These are phyloP conservation scores for Pestalotiopsis sp. DNA, from an alignment of 2,329 filamentous ascomycete genomes.

Conservation along the genomic window DNA sequence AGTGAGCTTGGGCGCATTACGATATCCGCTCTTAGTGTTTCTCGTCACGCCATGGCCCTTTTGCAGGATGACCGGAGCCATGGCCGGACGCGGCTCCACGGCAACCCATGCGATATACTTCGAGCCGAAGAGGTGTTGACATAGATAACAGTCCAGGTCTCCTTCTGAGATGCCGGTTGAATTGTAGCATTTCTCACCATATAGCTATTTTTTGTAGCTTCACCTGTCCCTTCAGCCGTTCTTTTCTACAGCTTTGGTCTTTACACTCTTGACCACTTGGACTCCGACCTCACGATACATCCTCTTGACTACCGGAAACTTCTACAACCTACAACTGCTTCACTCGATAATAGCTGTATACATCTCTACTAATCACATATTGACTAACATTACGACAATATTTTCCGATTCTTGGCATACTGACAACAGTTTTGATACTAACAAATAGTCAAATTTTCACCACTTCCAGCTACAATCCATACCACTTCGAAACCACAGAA, in stretches of 20 bases:
- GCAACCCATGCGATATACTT: background rate
- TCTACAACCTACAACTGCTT: background rate
- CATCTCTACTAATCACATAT: background rate
- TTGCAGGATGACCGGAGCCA: background rate
- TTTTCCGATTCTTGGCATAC: background rate
- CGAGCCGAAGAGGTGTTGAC: background rate
- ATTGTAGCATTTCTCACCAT: background rate
- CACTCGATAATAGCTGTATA: background rate
- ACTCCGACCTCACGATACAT: background rate
- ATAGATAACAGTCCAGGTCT: slow-evolving; percentile 6
- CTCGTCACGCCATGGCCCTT: background rate
- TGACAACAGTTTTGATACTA: background rate
- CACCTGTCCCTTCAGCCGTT: background rate
- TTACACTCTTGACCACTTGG: background rate
- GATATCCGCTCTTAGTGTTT: slow-evolving; percentile 8
- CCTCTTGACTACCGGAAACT: background rate
- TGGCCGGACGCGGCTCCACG: background rate
- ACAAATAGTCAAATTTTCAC: background rate
- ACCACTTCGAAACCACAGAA: background rate
- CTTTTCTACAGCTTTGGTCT: background rate
- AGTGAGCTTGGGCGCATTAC: background rate
- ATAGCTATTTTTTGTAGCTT: background rate
- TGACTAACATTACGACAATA: background rate
- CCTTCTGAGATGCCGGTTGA: background rate
- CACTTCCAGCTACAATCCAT: background rate